These are phyloP conservation scores for Ustilago tritici DNA, from an alignment of 1,284 basidiomycete genomes.

Conservation along the genomic window DNA sequence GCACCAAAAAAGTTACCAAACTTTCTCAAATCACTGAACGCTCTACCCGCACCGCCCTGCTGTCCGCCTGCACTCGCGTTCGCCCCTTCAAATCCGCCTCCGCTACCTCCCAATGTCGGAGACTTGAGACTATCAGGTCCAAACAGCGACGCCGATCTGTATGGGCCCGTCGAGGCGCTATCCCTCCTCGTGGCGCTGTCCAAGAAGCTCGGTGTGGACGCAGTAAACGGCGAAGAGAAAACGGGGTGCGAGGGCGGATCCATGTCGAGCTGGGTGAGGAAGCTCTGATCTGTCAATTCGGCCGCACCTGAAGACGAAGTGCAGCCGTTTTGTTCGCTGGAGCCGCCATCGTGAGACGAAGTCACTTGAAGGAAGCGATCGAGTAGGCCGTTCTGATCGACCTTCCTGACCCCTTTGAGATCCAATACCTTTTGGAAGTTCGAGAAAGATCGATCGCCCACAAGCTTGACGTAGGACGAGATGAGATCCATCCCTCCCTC, in stretches of 20 bases:
- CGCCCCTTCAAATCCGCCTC: constrained; percentile 17
- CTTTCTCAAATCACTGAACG: constrained; percentile 60
- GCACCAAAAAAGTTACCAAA: constrained; percentile 64
- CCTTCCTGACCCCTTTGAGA: constrained; percentile 81
- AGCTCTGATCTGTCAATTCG: constrained; percentile 41
- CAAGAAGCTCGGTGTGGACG: constrained; percentile 39
- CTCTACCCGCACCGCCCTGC: constrained; percentile 37
- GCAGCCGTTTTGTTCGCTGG: background rate
- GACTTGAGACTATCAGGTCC: constrained; percentile 28
- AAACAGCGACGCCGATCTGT: constrained; percentile 28
- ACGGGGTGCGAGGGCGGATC: constrained; percentile 74
- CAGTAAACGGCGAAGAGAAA: constrained; percentile 41
- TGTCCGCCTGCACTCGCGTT: constrained; percentile 18
- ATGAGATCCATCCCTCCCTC: constrained; percentile 36
- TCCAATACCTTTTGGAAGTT: constrained; percentile 91
- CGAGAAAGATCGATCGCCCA: constrained; percentile 62
- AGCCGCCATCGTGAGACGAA: constrained; percentile 71
- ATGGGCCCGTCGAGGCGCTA: constrained; percentile 19
- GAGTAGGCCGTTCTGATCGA: constrained; percentile 86
- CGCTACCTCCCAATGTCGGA: constrained; percentile 1
- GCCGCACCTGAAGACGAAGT: constrained; percentile 1
- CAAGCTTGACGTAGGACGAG: constrained; percentile 52
- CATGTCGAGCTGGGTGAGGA: constrained; percentile 84
- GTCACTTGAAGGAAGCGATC: constrained; percentile 86
- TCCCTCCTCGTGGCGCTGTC: constrained; percentile 25